Base-by-base conservation (phyloP, 306 rosid genomes). In the Prunus mongolica region DNA sequence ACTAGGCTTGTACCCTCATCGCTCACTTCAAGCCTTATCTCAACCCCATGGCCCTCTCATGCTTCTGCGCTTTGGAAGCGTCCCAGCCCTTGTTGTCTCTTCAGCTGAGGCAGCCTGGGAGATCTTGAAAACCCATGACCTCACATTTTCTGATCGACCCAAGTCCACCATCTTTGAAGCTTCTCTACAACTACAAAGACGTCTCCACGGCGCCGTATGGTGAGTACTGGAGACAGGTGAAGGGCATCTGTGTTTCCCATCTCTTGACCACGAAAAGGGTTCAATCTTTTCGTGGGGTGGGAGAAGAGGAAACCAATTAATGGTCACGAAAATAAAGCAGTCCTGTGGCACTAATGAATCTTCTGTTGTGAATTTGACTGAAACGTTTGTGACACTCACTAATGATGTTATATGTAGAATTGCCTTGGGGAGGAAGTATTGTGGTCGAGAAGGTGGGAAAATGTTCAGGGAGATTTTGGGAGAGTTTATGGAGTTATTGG, bases 361-460 rank as follows among this genome's bases (percentile, higher is more conserved):
- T 2, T 12, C 72, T 1, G 15, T 55, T 0, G 71, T 87, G 58
- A 83, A 91, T 38, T 47, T 91, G 8, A 86, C 83, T 12, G 87
- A 89, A 9, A 3, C 58, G 1, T 25, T 89, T 12, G 27, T 74
- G 4, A 19, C 45, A 1, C 1, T 84, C 8, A 72, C 89, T 0
- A 91, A 86, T 46, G 67, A 84, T 44, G 49, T 91, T 3, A 16
- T 85, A 10, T 84, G 92, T 69, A 73, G 86, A 66, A 87, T 73
- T 10, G 77, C 82, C 16, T 73, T 87, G 9, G 94, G 94, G 28
- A 87, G 77, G 66, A 91, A 87, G 63, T 83, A 83, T n/a, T 16
- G 73, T 2, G 82, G 11, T 11, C 84, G 54, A 9, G 80, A 69
- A 45, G 80, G n/a, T 2, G 84, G 75, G 44, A 63, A 8, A 38